These are phyloP conservation scores for Massarina eburnea DNA, from an alignment of 2,329 filamentous ascomycete genomes.

Conservation along the genomic window DNA sequence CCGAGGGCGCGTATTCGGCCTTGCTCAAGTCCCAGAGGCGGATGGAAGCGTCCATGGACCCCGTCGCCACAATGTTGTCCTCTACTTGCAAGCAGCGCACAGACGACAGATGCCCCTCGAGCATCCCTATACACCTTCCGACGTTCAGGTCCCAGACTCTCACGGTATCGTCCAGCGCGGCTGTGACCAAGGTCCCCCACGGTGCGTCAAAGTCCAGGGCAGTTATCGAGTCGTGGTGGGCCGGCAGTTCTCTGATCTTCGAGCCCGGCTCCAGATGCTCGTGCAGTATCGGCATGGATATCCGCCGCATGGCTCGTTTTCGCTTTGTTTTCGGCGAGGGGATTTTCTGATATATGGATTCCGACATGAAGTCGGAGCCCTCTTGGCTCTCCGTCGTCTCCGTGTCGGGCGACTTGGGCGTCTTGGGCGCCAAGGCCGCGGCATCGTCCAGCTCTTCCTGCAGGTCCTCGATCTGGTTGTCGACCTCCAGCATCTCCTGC, in stretches of 20 bases:
- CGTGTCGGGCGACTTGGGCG: conserved; percentile 43
- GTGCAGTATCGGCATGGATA: conserved; percentile 92
- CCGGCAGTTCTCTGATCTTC: conserved; percentile 82
- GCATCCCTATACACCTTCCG: conserved; percentile 83
- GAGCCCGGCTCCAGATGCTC: conserved; percentile 92
- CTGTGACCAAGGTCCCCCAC: conserved; percentile 91
- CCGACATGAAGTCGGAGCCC: conserved; percentile 81
- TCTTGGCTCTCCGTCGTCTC: conserved; percentile 55
- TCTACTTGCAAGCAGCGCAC: conserved; percentile 91
- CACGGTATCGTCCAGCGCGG: conserved; percentile 89
- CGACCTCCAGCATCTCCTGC: conserved; percentile 70
- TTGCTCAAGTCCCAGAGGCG: conserved; percentile 92
- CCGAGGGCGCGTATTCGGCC: conserved; percentile 76
- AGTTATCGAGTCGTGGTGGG: conserved; percentile 85
- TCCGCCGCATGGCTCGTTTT: conserved; percentile 64
- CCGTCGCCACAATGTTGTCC: conserved; percentile 92
- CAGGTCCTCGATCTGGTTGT: conserved; percentile 64
- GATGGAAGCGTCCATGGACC: conserved; percentile 92
- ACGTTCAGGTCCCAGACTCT: conserved; percentile 96
- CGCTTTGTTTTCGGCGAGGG: conserved; percentile 60
- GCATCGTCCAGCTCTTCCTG: conserved; percentile 60
- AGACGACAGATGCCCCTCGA: conserved; percentile 94
- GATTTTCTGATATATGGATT: conserved; percentile 94
- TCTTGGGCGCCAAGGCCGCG: conserved; percentile 48
- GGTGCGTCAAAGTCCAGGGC: conserved; percentile 96